Evolutionary conservation across 768 basidiomycete species (phyloP), one percentile per base, ranked within the genome.

Genomic region (Gelatoporia subvermispora): DNA sequence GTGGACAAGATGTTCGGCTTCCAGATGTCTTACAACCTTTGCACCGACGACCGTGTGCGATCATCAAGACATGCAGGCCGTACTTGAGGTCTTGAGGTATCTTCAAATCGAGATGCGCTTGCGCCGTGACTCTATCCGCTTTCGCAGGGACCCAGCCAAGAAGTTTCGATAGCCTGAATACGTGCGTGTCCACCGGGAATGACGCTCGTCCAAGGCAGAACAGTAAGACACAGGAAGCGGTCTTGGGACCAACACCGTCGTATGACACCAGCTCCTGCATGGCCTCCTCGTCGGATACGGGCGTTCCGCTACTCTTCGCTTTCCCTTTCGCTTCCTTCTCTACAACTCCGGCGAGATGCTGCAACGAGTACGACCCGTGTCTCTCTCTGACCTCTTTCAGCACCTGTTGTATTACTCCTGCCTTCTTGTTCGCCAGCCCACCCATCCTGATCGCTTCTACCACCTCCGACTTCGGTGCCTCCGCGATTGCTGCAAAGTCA

Each of bases 131-230:
- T 1, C 77, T 62, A 56, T 79, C 72, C 15, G 78, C 74, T 21
- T 48, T 56, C 8, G 56, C 40, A 7, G 78, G 77, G 0, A 78
- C 71, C 77, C 78, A 78, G 0, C 72, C 74, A 10, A 80, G 63
- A 7, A 82, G 48, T 44, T 66, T 76, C 60, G 72, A 73, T 47
- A 82, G 59, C 13, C 81, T 68, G 55, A 73, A 82, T 21, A 84
- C 75, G 51, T 82, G 81, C 8, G 82, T 84, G 51, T 84, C 81
- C 42, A 84, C 82, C 0, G 82, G 78, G 48, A 83, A 82, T 0
- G 78, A 76, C 39, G 77, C 68, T n/a, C 81, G 68, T 4, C 75
- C 79, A 7, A 84, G 67, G 53, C 78, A 80, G 60, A 83, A 81
- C 20, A 81, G 67, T 11, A 82, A 62, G 0, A 84, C 81, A 50